Conservation (phyloP, 2,329 filamentous ascomycete genomes). For the Penicillium sp. region DNA sequence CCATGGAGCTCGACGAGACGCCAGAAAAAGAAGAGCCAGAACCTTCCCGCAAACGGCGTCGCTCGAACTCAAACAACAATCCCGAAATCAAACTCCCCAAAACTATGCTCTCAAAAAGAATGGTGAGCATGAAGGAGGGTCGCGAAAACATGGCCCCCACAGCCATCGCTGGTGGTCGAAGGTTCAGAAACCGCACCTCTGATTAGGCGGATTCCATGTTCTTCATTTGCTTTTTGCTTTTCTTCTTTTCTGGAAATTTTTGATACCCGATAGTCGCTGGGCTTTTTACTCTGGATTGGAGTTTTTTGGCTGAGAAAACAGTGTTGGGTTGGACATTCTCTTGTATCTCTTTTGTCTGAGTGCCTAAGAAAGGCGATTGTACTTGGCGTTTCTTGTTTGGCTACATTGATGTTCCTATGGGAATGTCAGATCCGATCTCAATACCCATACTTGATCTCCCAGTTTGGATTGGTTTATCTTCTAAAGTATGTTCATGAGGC, state of each 20-base stretch:
- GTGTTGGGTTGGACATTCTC: conserved; percentile 9
- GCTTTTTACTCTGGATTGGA: conserved; percentile 16
- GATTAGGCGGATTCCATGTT: conserved; percentile 14
- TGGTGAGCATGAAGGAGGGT: conserved; percentile 43
- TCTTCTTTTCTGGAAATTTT: conserved; percentile 10
- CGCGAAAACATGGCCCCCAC: conserved; percentile 44
- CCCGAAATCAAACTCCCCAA: conserved; percentile 44
- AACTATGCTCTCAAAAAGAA: conserved; percentile 39
- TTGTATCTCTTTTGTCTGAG: conserved; percentile 11
- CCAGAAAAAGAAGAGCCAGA: conserved; percentile 25
- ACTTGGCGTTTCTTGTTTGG: conserved; percentile 1
- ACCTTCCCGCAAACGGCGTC: conserved; percentile 28
- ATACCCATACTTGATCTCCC: conserved; percentile 2
- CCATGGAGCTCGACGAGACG: conserved; percentile 12
- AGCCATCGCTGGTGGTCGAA: conserved; percentile 26
- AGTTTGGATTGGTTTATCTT: background rate
- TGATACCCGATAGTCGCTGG: conserved; percentile 26
- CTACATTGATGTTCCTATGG: background rate
- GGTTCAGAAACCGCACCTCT: conserved; percentile 31
- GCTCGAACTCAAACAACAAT: conserved; percentile 25
- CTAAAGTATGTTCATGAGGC: background rate
- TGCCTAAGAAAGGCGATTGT: conserved; percentile 5
- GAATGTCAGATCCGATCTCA: conserved; percentile 1
- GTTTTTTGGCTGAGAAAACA: conserved; percentile 20
- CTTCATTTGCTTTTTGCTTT: conserved; percentile 1